Percentiles rank a stretch among this genome's conserved stretches.
phyloP scores from a whole-genome alignment of 192 early-diverging fungal genomes.

The Phycomyces blakesleeanus region DNA sequence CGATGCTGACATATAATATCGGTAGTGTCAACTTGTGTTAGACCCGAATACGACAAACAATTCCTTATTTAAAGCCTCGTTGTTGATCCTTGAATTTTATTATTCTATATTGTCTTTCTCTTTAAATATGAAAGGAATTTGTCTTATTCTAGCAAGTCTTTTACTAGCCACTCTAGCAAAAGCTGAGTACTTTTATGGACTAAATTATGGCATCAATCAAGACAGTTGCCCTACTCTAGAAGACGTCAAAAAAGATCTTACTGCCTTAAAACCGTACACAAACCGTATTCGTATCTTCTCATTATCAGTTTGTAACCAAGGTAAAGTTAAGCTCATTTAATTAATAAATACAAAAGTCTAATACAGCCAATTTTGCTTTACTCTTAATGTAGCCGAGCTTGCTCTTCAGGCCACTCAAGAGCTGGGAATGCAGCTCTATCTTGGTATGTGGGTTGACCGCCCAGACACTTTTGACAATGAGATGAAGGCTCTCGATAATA shows the following conservation, averaged over 20 bases:
- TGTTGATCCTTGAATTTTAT: too few relatives aligned
- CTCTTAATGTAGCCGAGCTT: conserved; percentile 29
- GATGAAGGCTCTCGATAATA: conserved; percentile 38
- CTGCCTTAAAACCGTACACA: conserved; percentile 43
- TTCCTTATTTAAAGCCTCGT: too few relatives aligned
- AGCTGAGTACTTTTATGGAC: conserved; percentile 36
- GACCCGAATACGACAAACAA: too few relatives aligned
- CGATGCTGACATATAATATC: too few relatives aligned
- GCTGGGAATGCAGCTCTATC: conserved; percentile 46
- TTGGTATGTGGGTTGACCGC: conserved; percentile 57
- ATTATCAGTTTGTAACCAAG: conserved; percentile 51
- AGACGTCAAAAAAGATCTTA: conserved; percentile 45
- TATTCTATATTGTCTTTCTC: too few relatives aligned
- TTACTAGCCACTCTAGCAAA: background rate
- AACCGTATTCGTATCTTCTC: conserved; percentile 50
- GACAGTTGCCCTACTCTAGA: conserved; percentile 50
- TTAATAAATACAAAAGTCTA: too few relatives aligned
- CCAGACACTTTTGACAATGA: conserved; percentile 42
- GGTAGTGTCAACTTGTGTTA: too few relatives aligned
- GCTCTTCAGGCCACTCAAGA: conserved; percentile 49
- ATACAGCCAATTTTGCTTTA: background rate
- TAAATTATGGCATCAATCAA: conserved; percentile 53
- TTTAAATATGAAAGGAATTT: too few relatives aligned
- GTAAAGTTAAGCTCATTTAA: too few relatives aligned
- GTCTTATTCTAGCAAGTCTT: too few relatives aligned